Base-by-base conservation (phyloP, 371 early-diverging fungal genomes). In the Mycotypha africana region DNA sequence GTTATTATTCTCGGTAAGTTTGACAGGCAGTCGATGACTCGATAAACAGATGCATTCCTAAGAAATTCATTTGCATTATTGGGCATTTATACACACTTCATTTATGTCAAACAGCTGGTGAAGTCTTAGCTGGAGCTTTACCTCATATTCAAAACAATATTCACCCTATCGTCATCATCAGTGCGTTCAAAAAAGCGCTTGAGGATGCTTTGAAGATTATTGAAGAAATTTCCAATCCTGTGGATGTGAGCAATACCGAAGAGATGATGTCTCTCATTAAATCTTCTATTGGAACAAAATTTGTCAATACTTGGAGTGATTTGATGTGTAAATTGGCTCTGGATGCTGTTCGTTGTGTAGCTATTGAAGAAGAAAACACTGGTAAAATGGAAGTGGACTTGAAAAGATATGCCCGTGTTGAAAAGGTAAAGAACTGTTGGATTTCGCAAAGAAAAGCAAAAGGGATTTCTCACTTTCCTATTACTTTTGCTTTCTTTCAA, bases 111-210 rank as follows among this genome's bases (percentile, higher is more conserved):
- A n/a, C 57, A 91, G 95, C 97, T 50, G 98, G 98, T 63, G 98
- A 98, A 70, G 84, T 97, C 21, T 87, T 98, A 45, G 84, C 93
- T 33, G 77, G 84, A 38, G 88, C 95, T n/a, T 74, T 88, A 19
- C 95, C 95, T 40, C 93, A 90, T 67, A 76, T 99, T 47, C 92
- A 96, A 66, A 90, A 95, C 51, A 88, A 93, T 62, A 88, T 99
- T 42, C 99, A 99, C 78, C 99, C 99, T 14, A 93, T 99, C 51
- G 89, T 90, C 45, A 95, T 99, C 56, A 95, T 98, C 60, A 78
- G 85, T 21, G 93, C 91, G 11, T 91, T 89, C 74, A 93, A 92
- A 60, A 81, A 79, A 55, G 98, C 97, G 8, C 78, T 98, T 44
- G 92, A 97, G 45, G 93, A 96, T 51, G 88, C 93, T 30, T 76